These are phyloP conservation scores for Alternaria incomplexa DNA, from an alignment of 2,329 filamentous ascomycete genomes.

Conservation along the genomic window DNA sequence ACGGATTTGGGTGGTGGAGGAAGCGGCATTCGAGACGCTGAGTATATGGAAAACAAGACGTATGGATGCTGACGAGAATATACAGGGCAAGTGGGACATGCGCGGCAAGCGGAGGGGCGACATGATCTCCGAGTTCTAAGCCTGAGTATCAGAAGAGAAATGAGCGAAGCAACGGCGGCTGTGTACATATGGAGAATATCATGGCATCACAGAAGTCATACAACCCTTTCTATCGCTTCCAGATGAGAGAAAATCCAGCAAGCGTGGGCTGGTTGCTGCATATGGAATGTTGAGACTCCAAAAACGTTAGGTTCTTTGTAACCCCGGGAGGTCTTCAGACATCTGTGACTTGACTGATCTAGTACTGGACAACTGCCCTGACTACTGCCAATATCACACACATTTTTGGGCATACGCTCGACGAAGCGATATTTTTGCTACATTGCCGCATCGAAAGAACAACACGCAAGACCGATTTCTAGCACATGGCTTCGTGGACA, in stretches of 20 bases:
- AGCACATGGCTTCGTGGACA: too few species aligned
- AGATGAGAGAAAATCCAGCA: not conserved
- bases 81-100: constrained; percentile 82
- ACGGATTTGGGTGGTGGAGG: not conserved
- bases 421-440: too few species aligned
- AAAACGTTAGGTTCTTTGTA: not conserved
- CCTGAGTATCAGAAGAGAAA: not conserved
- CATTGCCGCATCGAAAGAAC: too few species aligned
- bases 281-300: too few species aligned
- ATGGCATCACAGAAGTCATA: not conserved
- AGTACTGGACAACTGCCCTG: too few species aligned
- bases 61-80: constrained; percentile 2
- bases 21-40: constrained; percentile 16
- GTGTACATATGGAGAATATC: constrained; percentile 22
- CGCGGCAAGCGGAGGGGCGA: constrained; percentile 90
- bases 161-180: not conserved
- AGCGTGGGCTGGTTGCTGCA: too few species aligned
- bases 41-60: not conserved
- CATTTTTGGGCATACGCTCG: too few species aligned
- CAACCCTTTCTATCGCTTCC: accelerated
- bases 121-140: constrained; percentile 76
- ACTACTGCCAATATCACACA: too few species aligned
- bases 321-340: not conserved
- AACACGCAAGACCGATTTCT: too few species aligned
- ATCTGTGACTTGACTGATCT: not conserved